A percentile compares a stretch with the other conserved stretches of the same genome.
Conservation (phyloP, 345 rosid species). For the Eucalyptus leucophloia region DNA sequence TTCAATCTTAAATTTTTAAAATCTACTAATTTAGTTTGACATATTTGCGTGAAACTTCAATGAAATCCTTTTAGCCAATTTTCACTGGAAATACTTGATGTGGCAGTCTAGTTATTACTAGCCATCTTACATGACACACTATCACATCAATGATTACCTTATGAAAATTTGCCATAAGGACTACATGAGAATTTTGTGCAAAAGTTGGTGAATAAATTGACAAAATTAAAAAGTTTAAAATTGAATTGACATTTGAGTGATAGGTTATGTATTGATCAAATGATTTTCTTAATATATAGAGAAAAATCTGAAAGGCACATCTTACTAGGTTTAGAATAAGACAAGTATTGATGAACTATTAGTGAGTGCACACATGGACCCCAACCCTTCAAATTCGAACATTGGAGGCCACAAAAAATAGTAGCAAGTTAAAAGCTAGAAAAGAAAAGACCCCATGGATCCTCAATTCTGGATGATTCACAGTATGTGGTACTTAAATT, state of each 20-base stretch:
- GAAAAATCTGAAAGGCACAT: not conserved
- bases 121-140: accelerated
- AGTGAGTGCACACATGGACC: not conserved
- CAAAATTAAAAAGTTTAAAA: accelerated
- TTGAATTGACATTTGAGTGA: accelerated
- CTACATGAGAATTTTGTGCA: not conserved
- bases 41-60: not conserved
- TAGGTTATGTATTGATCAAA: not conserved
- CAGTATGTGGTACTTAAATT: not conserved
- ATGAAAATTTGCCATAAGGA: accelerated
- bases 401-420: not conserved
- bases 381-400: not conserved
- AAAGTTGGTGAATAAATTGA: not conserved
- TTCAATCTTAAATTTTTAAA: not conserved
- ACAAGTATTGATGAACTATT: not conserved
- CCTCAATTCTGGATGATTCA: not conserved
- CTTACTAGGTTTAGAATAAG: not conserved
- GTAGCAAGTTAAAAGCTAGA: not conserved
- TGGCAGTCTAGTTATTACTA: accelerated
- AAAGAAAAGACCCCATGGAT: not conserved
- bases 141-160: accelerated
- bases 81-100: accelerated
- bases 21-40: accelerated
- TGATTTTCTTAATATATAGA: not conserved
- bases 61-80: not conserved